Evolutionary conservation across 2,329 filamentous ascomycete genomes (phyloP).

Genomic region (Aspergillus persii): DNA sequence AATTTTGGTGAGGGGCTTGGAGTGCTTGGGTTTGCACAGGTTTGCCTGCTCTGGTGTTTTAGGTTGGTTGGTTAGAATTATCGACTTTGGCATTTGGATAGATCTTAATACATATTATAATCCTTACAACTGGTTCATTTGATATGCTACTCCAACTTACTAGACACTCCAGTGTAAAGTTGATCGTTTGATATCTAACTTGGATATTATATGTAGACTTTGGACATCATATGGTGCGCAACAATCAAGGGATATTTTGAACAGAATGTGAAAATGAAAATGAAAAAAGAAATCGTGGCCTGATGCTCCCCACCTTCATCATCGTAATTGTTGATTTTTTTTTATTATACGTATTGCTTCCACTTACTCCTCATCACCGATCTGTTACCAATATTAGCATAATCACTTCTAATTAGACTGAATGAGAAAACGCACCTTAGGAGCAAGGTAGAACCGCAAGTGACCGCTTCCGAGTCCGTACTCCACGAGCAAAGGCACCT

Average conservation of each 20-base stretch:
- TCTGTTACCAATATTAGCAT: slow-evolving; percentile 48
- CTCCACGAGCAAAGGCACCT: slow-evolving; percentile 94
- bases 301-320: slow-evolving; percentile 40
- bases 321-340: slow-evolving; percentile 26
- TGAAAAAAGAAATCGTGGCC: slow-evolving; percentile 46
- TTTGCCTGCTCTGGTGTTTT: background rate
- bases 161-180: background rate
- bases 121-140: background rate
- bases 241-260: slow-evolving; percentile 24
- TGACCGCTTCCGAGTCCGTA: slow-evolving; percentile 83
- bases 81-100: background rate
- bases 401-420: background rate
- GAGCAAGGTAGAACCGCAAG: slow-evolving; percentile 94
- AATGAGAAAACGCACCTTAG: slow-evolving; percentile 67
- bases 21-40: slow-evolving; percentile 11
- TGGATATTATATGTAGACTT: slow-evolving; percentile 20
- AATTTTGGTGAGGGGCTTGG: slow-evolving; percentile 30
- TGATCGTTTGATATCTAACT: slow-evolving; percentile 20
- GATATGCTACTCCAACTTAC: background rate
- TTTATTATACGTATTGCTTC: slow-evolving; percentile 9
- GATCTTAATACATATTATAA: too few species aligned
- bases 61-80: background rate
- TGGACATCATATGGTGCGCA: slow-evolving; percentile 2
- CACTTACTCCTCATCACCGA: slow-evolving; percentile 55
- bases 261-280: slow-evolving; percentile 21